These are phyloP conservation scores for Penicillium canescens DNA, from an alignment of 495 filamentous ascomycete species.

Conservation along the genomic window DNA sequence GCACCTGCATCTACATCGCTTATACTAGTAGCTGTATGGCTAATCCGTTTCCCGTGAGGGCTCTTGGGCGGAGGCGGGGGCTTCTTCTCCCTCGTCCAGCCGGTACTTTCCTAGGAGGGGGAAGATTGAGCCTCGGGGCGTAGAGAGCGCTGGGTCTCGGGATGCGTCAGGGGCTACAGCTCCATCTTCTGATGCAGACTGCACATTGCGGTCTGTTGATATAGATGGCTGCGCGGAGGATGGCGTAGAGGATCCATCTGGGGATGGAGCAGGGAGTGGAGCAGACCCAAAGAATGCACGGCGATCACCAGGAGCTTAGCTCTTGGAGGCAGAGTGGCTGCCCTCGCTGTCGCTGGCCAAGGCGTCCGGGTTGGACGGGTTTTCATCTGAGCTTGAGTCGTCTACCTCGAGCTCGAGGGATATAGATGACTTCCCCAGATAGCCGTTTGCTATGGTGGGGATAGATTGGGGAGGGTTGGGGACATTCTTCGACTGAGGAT, in stretches of 20 bases:
- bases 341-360: conserved; percentile 29
- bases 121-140: conserved; percentile 31
- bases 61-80: conserved; percentile 61
- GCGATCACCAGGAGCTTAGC: conserved; percentile 19
- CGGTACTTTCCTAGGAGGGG: conserved; percentile 30
- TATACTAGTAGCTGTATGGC: conserved; percentile 14
- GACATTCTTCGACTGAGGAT: conserved; percentile 1
- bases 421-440: conserved; percentile 20
- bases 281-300: conserved; percentile 20
- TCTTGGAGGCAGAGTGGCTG: conserved; percentile 1
- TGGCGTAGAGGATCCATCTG: conserved; percentile 19
- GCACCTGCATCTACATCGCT: no score
- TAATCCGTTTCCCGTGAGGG: conserved; percentile 70
- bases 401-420: conserved; percentile 23
- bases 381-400: conserved; percentile 32
- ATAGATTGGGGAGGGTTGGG: neutral
- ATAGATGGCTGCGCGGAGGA: conserved; percentile 5
- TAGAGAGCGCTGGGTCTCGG: conserved; percentile 1
- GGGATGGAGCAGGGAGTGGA: conserved; percentile 33
- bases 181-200: conserved; percentile 6
- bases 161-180: neutral
- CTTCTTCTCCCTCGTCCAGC: conserved; percentile 34
- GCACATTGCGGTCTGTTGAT: conserved; percentile 8
- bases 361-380: conserved; percentile 33
- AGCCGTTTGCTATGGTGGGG: conserved; percentile 6